phyloP scores from a whole-genome alignment of 805 yeast species.

The Ogataea chonburiensis region DNA sequence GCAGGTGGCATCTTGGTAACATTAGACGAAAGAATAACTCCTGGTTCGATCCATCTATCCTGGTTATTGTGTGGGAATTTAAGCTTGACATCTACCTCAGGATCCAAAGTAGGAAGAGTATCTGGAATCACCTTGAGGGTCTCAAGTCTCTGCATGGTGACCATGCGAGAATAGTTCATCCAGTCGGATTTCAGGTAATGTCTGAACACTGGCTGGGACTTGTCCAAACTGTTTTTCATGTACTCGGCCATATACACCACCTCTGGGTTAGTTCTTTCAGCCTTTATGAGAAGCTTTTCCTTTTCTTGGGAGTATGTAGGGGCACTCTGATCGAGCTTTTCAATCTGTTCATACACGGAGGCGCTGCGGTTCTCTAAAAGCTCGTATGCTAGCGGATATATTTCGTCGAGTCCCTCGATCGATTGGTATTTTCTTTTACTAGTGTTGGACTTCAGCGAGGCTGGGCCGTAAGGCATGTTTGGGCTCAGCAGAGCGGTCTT shows the following conservation, averaged over 20 bases:
- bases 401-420: slow-evolving; percentile 68
- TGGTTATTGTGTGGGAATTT: slow-evolving; percentile 72
- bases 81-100: slow-evolving; percentile 70
- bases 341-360: slow-evolving; percentile 39
- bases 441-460: slow-evolving; percentile 43
- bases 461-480: slow-evolving; percentile 48
- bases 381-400: slow-evolving; percentile 68
- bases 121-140: slow-evolving; percentile 85
- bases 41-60: slow-evolving; percentile 76
- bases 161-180: slow-evolving; percentile 68
- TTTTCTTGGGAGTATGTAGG: slow-evolving; percentile 20
- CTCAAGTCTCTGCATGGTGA: slow-evolving; percentile 90
- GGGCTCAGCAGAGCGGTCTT: slow-evolving; percentile 34
- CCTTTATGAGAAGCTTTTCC: slow-evolving; percentile 45
- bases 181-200: slow-evolving; percentile 65
- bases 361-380: slow-evolving; percentile 49
- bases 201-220: slow-evolving; percentile 78
- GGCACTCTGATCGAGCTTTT: slow-evolving; percentile 28
- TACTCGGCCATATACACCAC: slow-evolving; percentile 66
- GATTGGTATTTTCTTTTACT: slow-evolving; percentile 56
- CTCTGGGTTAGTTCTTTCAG: slow-evolving; percentile 82
- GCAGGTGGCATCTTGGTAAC: slow-evolving; percentile 78
- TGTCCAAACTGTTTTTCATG: slow-evolving; percentile 53
- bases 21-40: slow-evolving; percentile 66
- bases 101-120: slow-evolving; percentile 85